A percentile compares a stretch with the other conserved stretches of the same genome.
These are phyloP conservation scores for Microcyclosporella mali DNA, from an alignment of 2,329 filamentous ascomycete species.

Conservation along the genomic window DNA sequence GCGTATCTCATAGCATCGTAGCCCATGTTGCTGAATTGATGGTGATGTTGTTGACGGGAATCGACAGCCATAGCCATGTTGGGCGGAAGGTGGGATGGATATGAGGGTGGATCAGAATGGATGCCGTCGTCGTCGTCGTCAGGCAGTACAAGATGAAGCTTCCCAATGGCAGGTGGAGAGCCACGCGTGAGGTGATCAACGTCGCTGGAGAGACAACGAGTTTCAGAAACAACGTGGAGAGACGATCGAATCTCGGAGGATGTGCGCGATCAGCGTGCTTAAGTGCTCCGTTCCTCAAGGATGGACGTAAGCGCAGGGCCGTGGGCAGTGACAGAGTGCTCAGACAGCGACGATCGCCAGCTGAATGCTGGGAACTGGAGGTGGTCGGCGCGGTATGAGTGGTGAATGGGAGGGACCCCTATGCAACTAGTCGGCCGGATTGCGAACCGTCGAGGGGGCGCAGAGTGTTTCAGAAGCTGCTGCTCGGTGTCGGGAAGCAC, in stretches of 20 bases:
- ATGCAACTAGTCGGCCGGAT: constrained; percentile 22
- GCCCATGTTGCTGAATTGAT: constrained; percentile 66
- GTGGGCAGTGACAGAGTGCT: constrained; percentile 7
- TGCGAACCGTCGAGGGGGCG: constrained; percentile 15
- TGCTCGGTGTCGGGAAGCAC: constrained; percentile 1
- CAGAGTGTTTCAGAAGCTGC: constrained; percentile 18
- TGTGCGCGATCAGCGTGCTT: constrained; percentile 46
- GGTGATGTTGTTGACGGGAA: constrained; percentile 66
- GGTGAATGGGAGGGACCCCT: constrained; percentile 15
- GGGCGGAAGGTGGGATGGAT: constrained; percentile 13
- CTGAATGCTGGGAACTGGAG: constrained; percentile 1
- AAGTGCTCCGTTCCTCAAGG: constrained; percentile 28
- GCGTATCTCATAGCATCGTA: constrained; percentile 75
- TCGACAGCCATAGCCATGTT: constrained; percentile 93
- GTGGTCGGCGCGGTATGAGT: constrained; percentile 13
- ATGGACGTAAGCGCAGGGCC: constrained; percentile 22
- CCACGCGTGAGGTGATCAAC: constrained; percentile 22
- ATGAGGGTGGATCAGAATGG: constrained; percentile 23
- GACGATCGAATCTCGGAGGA: constrained; percentile 39
- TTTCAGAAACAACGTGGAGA: constrained; percentile 44
- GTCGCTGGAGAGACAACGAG: constrained; percentile 18
- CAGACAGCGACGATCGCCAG: constrained; percentile 16
- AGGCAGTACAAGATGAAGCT: constrained; percentile 8
- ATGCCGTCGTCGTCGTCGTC: constrained; percentile 17
- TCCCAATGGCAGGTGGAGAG: constrained; percentile 7